phyloP scores from a whole-genome alignment of 805 yeast genomes.

The Tetrapisispora phaffii region DNA sequence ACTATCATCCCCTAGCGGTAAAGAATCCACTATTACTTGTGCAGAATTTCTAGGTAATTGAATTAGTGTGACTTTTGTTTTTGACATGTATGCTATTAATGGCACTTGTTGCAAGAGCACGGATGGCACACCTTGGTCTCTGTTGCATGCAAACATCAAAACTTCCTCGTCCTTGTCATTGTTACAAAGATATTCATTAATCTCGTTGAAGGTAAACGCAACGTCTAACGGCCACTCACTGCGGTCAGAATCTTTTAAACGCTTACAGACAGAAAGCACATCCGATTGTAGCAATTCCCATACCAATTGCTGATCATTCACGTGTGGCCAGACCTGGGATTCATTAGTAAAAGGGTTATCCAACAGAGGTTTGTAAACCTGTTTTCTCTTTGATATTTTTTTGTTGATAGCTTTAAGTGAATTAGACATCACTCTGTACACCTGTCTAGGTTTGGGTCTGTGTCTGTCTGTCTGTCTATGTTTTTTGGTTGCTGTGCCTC shows the following conservation, averaged over 20 bases:
- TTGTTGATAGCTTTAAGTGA: conserved; percentile 43
- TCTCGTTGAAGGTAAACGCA: conserved; percentile 38
- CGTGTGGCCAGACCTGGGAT: conserved; percentile 34
- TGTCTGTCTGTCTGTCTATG: too few relatives aligned
- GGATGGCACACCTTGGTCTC: conserved; percentile 39
- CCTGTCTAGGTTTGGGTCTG: too few relatives aligned
- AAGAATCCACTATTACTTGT: conserved; percentile 8
- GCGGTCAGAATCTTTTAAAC: conserved; percentile 8
- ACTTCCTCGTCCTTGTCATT: conserved; percentile 28
- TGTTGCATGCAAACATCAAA: conserved; percentile 48
- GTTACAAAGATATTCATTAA: conserved; percentile 38
- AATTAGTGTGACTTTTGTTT: conserved; percentile 38
- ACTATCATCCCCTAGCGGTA: not conserved
- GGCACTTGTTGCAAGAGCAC: conserved; percentile 52
- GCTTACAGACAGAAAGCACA: conserved; percentile 30
- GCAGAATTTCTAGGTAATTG: conserved; percentile 46
- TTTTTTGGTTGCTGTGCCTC: too few relatives aligned
- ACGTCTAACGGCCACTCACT: conserved; percentile 17
- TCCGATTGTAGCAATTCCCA: conserved; percentile 31
- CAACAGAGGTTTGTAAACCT: conserved; percentile 54
- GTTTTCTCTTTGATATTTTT: conserved; percentile 34
- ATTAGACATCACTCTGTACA: conserved; percentile 3
- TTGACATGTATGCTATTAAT: conserved; percentile 36
- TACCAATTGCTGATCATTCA: conserved; percentile 32
- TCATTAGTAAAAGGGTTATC: conserved; percentile 53